A percentile compares a stretch with the other conserved stretches of the same genome.
Evolutionary conservation across 306 rosid genomes (phyloP).

Genomic region (Quercus parvula): DNA sequence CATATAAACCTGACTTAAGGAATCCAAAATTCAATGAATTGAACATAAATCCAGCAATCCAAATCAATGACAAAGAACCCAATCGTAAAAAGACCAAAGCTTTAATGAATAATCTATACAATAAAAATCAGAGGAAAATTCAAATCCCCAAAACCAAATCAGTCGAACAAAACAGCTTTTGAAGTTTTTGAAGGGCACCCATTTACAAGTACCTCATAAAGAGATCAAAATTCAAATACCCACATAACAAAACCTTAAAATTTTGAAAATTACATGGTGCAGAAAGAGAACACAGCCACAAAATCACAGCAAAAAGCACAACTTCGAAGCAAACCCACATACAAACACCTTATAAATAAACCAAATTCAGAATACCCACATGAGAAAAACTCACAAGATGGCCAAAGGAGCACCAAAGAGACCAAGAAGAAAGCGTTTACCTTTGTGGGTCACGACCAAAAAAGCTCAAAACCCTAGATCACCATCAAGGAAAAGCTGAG

Average conservation of each 20-base stretch:
- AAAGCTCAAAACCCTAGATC: neutral
- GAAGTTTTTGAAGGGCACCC: neutral
- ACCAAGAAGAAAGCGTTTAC: constrained; percentile 1
- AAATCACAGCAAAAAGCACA: neutral
- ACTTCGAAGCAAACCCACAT: neutral
- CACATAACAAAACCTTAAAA: neutral
- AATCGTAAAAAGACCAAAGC: neutral
- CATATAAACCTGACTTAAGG: neutral
- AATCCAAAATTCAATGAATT: neutral
- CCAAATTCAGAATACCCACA: neutral
- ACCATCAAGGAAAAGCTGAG: neutral
- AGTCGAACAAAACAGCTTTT: neutral
- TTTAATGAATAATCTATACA: neutral
- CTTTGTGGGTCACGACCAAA: neutral
- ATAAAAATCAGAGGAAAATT: neutral
- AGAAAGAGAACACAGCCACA: neutral
- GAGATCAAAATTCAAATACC: neutral
- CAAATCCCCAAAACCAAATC: neutral
- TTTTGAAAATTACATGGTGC: neutral
- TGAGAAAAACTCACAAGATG: neutral
- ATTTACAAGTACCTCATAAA: neutral
- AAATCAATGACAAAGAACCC: neutral
- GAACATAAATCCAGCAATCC: neutral
- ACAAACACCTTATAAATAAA: neutral
- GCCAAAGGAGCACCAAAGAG: neutral